Conservation (phyloP, 352 stramenopile genomes). For the Blastocystis sp. region DNA sequence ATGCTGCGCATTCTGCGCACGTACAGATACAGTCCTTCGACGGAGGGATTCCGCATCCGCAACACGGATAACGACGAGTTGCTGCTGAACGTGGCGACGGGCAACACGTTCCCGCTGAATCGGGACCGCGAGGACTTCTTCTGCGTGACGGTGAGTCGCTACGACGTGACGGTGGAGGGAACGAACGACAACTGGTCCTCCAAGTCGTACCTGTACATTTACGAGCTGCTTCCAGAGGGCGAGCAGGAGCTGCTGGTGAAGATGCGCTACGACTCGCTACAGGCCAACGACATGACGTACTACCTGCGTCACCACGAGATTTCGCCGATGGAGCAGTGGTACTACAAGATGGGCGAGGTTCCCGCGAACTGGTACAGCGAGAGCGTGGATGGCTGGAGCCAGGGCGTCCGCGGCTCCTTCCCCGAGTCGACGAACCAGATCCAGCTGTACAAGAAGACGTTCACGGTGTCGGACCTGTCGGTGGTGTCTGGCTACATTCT, state of each 20-base stretch:
- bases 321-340: background rate
- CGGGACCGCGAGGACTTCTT: background rate
- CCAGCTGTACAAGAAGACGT: constrained; percentile 50
- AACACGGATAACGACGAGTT: background rate
- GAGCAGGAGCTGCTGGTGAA: background rate
- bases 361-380: background rate
- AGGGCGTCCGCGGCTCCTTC: background rate
- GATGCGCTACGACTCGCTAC: background rate
- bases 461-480: background rate
- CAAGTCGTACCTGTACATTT: background rate
- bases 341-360: constrained; percentile 34
- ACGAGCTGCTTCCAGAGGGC: background rate
- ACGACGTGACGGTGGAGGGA: background rate
- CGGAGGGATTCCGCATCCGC: background rate
- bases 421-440: constrained; percentile 19
- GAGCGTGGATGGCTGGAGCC: background rate
- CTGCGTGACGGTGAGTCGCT: background rate
- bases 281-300: background rate
- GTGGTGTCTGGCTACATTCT: background rate
- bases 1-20: background rate
- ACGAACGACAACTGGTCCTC: background rate
- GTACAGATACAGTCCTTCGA: background rate
- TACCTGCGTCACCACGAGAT: background rate
- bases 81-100: background rate
- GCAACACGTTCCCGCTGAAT: background rate